phyloP scores from a whole-genome alignment of 306 rosid genomes.

The Gastrolobium villosum region DNA sequence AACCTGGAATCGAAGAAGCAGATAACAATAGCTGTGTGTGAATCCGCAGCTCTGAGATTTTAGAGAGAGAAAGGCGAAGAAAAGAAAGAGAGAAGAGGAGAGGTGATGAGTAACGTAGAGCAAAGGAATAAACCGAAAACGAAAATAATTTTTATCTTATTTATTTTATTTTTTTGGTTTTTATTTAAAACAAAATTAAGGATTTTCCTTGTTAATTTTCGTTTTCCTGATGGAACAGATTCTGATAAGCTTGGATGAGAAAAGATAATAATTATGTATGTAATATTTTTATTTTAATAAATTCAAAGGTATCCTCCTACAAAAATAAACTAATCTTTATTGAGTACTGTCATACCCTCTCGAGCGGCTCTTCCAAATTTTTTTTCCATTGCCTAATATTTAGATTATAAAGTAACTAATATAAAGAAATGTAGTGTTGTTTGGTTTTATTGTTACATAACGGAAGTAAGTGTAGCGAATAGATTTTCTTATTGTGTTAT shows the following conservation, averaged over 20 bases:
- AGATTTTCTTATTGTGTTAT: too few relatives aligned
- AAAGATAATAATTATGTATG: not conserved
- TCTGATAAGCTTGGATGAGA: not conserved
- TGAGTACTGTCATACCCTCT: too few relatives aligned
- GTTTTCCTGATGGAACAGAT: not conserved
- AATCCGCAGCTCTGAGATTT: slow-evolving; percentile 70
- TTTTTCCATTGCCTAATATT: too few relatives aligned
- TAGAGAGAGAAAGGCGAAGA: slow-evolving; percentile 63
- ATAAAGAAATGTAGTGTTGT: too few relatives aligned
- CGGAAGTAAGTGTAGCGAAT: too few relatives aligned
- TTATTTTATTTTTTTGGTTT: slow-evolving; percentile 33
- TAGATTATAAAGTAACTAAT: too few relatives aligned
- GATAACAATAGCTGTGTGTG: slow-evolving; percentile 50
- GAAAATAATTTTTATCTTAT: slow-evolving; percentile 43
- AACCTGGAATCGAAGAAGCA: slow-evolving; percentile 76
- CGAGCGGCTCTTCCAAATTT: too few relatives aligned
- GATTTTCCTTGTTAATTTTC: not conserved
- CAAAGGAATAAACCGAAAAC: slow-evolving; percentile 64
- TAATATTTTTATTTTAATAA: too few relatives aligned
- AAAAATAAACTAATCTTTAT: too few relatives aligned
- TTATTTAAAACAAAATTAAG: not conserved
- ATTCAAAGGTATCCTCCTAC: too few relatives aligned
- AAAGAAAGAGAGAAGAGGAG: slow-evolving; percentile 34
- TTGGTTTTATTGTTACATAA: too few relatives aligned
- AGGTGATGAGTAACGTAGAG: slow-evolving; percentile 55